Base-by-base conservation (phyloP, 768 basidiomycete genomes). In the Lactarius sp. region DNA sequence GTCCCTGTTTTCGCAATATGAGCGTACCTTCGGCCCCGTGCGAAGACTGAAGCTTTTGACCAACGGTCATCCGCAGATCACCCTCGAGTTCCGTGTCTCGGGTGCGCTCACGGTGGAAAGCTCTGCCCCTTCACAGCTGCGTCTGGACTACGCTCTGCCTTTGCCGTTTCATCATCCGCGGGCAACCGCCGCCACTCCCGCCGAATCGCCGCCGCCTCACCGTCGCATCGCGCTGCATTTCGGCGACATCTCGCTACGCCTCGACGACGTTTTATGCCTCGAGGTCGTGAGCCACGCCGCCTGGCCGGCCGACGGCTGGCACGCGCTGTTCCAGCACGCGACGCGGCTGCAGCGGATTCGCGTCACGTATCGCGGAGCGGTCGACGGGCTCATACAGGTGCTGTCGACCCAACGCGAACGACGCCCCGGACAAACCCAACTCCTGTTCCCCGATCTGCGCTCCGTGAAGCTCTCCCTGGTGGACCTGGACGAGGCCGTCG, bases 321-420 rank as follows among this genome's bases (percentile, higher is more conserved):
- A 31, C 46, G 20, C 31, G 37, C 20, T 42, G 2, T 56, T 62
- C 41, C n/a, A 10, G 39, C 47, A n/a, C 52, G 54, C 61, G 49
- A 62, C 47, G 49, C 61, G n/a, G 8, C 14, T 56, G 18, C 54
- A 31, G 49, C 61, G 42, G 37, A 31, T 61, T 54, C 54, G 53
- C 31, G 55, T 36, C 31, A 56, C 37, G 37, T 56, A 56, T 20
- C 49, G 55, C 27, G 54, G 61, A 16, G 55, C 51, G 18, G 61
- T 62, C 37, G 55, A 62, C 31, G 47, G 39, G 18, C n/a, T 62
- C 47, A 61, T 61, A 49, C 20, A 47, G 10, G 46, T 53, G 22
- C n/a, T 54, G 6, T 22, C 22, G 4, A 20, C 31, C 5, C 37
- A 20, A 12, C 6, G 8, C 4, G n/a, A 14, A 12, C 34, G 12